Conservation (phyloP, 345 rosid species). For the Hirschfeldia incana region DNA sequence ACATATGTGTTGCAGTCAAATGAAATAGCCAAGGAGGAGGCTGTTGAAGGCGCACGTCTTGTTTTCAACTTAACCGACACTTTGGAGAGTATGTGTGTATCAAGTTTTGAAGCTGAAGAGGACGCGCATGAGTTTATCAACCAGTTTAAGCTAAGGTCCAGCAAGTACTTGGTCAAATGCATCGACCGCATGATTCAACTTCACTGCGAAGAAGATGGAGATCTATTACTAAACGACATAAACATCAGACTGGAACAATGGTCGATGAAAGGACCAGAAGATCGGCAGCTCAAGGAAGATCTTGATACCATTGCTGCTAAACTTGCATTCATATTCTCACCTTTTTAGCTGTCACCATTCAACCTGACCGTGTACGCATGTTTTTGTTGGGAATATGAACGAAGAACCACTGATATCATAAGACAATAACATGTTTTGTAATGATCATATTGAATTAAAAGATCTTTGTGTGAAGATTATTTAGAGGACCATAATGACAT, state of each 20-base stretch:
- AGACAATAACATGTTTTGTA: background rate
- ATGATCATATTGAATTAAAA: background rate
- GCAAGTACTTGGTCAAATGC: constrained; percentile 62
- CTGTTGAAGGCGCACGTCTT: constrained; percentile 54
- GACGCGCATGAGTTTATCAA: constrained; percentile 43
- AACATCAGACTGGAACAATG: constrained; percentile 53
- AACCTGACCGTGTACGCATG: background rate
- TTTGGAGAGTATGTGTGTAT: constrained; percentile 55
- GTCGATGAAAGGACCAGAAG: constrained; percentile 55
- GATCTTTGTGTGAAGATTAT: background rate
- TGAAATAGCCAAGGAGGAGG: constrained; percentile 49
- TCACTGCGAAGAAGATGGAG: constrained; percentile 29
- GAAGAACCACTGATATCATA: background rate
- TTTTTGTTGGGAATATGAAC: constrained; percentile 3
- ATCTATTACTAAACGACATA: constrained; percentile 48
- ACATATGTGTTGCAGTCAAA: constrained; percentile 14
- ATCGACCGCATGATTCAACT: constrained; percentile 50
- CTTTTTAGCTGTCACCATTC: background rate
- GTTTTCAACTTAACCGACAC: constrained; percentile 61
- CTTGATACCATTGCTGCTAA: constrained; percentile 45
- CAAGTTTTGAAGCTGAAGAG: constrained; percentile 54
- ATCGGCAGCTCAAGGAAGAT: constrained; percentile 37
- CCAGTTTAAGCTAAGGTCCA: constrained; percentile 54
- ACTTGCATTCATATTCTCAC: constrained; percentile 40
- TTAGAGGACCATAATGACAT: background rate